Base-by-base conservation (phyloP, 192 early-diverging fungal species). In the Rhizophagus sp. region DNA sequence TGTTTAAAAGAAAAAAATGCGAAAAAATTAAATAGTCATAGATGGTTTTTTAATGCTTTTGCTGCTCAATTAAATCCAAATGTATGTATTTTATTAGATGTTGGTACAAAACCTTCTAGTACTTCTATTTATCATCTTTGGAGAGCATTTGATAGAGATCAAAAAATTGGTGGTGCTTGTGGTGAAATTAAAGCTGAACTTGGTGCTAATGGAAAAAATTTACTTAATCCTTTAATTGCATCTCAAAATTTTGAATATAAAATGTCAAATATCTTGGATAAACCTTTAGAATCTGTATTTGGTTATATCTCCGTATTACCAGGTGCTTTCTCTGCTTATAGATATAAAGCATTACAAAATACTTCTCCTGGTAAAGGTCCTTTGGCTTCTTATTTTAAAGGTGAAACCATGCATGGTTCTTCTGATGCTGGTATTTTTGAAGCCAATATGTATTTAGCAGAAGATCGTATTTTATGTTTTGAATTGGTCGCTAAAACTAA, bases 161-260 rank as follows among this genome's bases (percentile, higher is more conserved):
- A 89, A 44, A 83, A 89, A 27, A 90, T 98, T 33, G 97, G 93
- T 65, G 97, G 97, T 33, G 97, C 97, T 11, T 98, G 97, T 79
- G 97, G 97, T 57, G 97, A 98, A 84, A 97, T 98, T 81, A 92
- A 92, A 75, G 93, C 94, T 8, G 93, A 95, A 74, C 84, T 94
- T 50, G 97, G 96, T 52, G 86, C 86, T 24, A 90, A 87, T 44
- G 92, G 90, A 79, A 80, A 83, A 13, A 90, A 92, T 34, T 85
- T 96, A 24, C 71, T 94, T 57, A 97, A 97, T 78, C 96, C 96
- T 25, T 83, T 98, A 57, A 95, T 98, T 0, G 97, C 97, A 3
- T 92, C 94, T 6, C 97, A 98, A 86, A 98, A 98, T 82, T 98
- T 98, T 88, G 97, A 98, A 89, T 98, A 98, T 91, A 98, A 98